Base-by-base conservation (phyloP, 805 yeast species). In the Nadsonia fulvescens region DNA sequence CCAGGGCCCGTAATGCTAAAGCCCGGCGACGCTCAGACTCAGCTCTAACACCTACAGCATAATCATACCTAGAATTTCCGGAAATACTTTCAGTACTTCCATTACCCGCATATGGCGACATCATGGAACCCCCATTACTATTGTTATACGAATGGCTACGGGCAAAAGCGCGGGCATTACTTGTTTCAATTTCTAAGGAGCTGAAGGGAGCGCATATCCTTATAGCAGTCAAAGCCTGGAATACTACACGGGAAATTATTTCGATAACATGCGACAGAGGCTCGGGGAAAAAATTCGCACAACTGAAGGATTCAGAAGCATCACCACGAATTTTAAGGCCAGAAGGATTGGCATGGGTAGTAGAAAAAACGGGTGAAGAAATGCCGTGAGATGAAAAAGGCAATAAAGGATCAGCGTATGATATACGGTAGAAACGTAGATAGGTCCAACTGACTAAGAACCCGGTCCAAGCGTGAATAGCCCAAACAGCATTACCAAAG, bases 221-320 rank as follows among this genome's bases (percentile, higher is more conserved):
- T 11, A 70, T 37, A 21, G 50, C 49, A 3, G 50, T 51, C 18
- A 58, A 33, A 2, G 56, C 18, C 28, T 53, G 48, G 36, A 58
- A 66, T 13, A 51, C 30, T 4, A 42, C 44, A 22, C 63, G 46
- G 33, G 71, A 70, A 0, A 70, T 38, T 2, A 69, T 66, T 17
- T 56, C 53, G 24, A 79, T 44, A 14, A 61, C 34, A 3, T 67
- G 63, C 29, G 67, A 66, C 3, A 63, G 18, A 1, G 63, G 44
- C 24, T 59, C 67, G 1, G 95, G 95, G 66, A 83, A 83, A 46
- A 83, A 79, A 39, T 74, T 73, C 16, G 72, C 70, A 34, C 83
- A 59, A 29, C 77, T 70, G 55, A 83, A 83, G 1, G 86, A 75
- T 37, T 83, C 94, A 0, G 89, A 71, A 0, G 94, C 92, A 47